Conservation (phyloP, 148 eudicot genomes). For the Chenopodium quinoa region DNA sequence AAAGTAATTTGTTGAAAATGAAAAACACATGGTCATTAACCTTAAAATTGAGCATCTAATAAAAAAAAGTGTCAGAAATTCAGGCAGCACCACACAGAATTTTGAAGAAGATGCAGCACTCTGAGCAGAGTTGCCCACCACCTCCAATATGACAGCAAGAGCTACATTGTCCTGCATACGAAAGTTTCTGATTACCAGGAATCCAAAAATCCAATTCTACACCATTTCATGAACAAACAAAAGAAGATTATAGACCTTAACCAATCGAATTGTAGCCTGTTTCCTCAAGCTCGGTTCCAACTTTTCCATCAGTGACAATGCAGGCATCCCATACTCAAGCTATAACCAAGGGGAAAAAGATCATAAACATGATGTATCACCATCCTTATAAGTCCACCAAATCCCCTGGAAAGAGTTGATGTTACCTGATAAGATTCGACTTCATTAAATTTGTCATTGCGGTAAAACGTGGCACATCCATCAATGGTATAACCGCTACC, state of each 20-base stretch:
- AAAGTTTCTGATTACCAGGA: not conserved
- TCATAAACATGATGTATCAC: not conserved
- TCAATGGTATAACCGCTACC: slow-evolving; percentile 52
- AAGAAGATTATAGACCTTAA: slow-evolving; percentile 19
- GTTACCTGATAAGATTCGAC: slow-evolving; percentile 80
- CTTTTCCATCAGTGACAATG: slow-evolving; percentile 69
- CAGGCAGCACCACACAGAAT: slow-evolving; percentile 41
- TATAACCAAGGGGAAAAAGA: slow-evolving; percentile 26
- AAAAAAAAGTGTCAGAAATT: not conserved
- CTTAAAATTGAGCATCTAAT: not conserved
- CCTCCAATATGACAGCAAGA: slow-evolving; percentile 63
- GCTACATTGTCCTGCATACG: slow-evolving; percentile 66
- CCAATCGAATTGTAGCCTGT: slow-evolving; percentile 27
- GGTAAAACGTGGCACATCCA: slow-evolving; percentile 95
- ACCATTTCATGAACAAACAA: not conserved
- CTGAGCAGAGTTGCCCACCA: slow-evolving; percentile 46
- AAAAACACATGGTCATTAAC: slow-evolving; percentile 2
- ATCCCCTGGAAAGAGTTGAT: not conserved
- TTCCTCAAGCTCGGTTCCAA: slow-evolving; percentile 31
- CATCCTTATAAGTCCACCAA: not conserved
- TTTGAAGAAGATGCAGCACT: slow-evolving; percentile 18
- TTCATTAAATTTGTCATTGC: slow-evolving; percentile 65
- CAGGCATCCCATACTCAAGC: slow-evolving; percentile 79
- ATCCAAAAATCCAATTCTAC: not conserved
- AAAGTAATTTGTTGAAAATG: not conserved